Conservation (phyloP, 1,139 yeast species). For the Suhomyces wounanorum region DNA sequence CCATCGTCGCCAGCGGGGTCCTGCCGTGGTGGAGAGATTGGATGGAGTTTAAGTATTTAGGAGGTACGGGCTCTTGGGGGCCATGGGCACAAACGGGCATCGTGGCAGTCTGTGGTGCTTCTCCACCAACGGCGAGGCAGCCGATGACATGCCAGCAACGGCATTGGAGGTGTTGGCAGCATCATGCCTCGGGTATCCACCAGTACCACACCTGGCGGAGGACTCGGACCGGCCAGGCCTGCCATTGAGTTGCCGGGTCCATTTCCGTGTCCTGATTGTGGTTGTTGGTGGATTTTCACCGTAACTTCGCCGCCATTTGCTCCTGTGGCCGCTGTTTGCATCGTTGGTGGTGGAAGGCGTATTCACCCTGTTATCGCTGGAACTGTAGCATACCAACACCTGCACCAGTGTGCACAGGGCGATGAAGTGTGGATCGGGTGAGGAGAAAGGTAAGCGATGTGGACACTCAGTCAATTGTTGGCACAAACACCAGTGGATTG, state of each 20-base stretch:
- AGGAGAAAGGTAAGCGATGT: background rate
- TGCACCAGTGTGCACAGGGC: background rate
- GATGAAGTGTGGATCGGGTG: background rate
- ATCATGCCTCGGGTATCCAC: background rate
- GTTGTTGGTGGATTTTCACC: no score
- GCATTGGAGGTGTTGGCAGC: conserved; percentile 1
- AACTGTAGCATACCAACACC: no score
- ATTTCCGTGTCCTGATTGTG: no score
- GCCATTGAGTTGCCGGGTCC: no score
- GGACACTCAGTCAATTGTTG: background rate
- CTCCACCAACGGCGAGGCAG: conserved; percentile 6
- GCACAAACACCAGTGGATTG: background rate
- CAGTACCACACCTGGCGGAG: background rate
- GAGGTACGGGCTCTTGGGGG: background rate
- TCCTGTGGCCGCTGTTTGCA: no score
- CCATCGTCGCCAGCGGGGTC: no score
- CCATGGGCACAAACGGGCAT: background rate
- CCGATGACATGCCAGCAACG: conserved; percentile 4
- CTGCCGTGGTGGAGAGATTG: background rate
- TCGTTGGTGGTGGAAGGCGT: no score
- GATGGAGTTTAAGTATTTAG: background rate
- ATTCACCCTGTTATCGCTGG: no score
- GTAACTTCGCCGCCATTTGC: no score
- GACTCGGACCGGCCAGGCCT: background rate
- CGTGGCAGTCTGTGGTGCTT: background rate